These are phyloP conservation scores for Cladophialophora psammophila DNA, from an alignment of 2,329 filamentous ascomycete genomes.

Conservation along the genomic window DNA sequence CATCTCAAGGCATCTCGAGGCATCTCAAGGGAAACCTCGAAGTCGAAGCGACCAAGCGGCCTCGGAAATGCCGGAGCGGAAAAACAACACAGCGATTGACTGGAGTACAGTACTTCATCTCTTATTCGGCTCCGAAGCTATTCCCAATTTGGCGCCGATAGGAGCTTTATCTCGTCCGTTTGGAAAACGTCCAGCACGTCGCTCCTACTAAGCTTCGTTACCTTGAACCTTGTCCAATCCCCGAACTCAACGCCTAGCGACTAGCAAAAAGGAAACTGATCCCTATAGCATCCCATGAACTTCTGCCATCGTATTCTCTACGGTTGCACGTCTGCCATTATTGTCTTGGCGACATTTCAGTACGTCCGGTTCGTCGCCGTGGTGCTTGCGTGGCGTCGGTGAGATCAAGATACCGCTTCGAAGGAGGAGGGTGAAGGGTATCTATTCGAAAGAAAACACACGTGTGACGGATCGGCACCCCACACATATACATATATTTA, in stretches of 20 bases:
- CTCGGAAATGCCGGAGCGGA: not conserved
- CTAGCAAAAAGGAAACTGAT: not conserved
- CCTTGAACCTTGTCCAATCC: not conserved
- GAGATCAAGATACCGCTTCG: not conserved
- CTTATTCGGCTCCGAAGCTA: not conserved
- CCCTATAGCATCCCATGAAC: not conserved
- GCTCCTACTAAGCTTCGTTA: not conserved
- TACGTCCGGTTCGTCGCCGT: conserved; percentile 21
- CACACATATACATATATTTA: not conserved
- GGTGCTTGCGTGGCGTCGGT: conserved; percentile 1
- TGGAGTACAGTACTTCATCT: no score
- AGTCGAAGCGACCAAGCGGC: no score
- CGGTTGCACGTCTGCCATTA: conserved; percentile 26
- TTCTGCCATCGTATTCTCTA: conserved; percentile 12
- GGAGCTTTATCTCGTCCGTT: not conserved
- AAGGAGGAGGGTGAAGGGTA: not conserved
- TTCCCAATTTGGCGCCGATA: not conserved
- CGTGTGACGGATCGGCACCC: not conserved
- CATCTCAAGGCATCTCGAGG: no score
- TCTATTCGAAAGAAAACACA: not conserved
- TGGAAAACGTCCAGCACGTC: not conserved
- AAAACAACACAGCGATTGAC: not conserved
- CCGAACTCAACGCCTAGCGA: not conserved
- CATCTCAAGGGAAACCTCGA: no score
- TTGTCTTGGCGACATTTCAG: conserved; percentile 26